phyloP scores from a whole-genome alignment of 805 yeast species.

The Candida piceae region DNA sequence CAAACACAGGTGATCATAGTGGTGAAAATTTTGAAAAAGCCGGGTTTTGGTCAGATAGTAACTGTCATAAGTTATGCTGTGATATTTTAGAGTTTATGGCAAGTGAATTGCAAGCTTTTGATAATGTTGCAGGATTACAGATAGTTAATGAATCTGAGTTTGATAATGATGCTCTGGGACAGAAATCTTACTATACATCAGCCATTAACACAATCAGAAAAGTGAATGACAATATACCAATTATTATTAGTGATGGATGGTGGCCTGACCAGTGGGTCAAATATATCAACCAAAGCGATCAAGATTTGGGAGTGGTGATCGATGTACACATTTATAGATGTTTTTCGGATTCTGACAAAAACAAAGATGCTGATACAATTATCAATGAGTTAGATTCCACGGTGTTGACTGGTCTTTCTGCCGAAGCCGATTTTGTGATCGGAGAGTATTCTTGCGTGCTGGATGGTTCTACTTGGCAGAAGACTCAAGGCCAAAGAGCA shows the following conservation, averaged over 20 bases:
- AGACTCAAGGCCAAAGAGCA: slow-evolving; percentile 39
- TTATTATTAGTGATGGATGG: slow-evolving; percentile 92
- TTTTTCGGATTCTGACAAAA: slow-evolving; percentile 69
- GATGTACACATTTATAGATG: slow-evolving; percentile 88
- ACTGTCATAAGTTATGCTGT: slow-evolving; percentile 40
- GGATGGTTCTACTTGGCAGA: slow-evolving; percentile 71
- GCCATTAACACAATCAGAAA: slow-evolving; percentile 59
- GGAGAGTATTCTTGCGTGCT: slow-evolving; percentile 92
- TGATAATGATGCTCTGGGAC: slow-evolving; percentile 46
- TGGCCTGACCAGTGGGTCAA: slow-evolving; percentile 74
- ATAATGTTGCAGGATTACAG: slow-evolving; percentile 78
- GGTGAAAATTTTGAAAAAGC: slow-evolving; percentile 61
- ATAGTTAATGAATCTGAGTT: slow-evolving; percentile 80
- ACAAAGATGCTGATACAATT: slow-evolving; percentile 59
- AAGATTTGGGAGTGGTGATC: slow-evolving; percentile 57
- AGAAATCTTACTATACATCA: slow-evolving; percentile 55
- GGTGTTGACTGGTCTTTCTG: slow-evolving; percentile 43
- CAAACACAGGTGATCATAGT: slow-evolving; percentile 80
- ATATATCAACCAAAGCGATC: slow-evolving; percentile 48
- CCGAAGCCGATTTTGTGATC: slow-evolving; percentile 57
- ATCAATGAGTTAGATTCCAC: slow-evolving; percentile 49
- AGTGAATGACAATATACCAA: slow-evolving; percentile 54
- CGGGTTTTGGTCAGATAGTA: slow-evolving; percentile 54
- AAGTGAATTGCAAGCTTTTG: slow-evolving; percentile 46
- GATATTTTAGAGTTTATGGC: slow-evolving; percentile 58